phyloP scores from a whole-genome alignment of 352 stramenopile genomes.

The Halophytophthora batemanensis region DNA sequence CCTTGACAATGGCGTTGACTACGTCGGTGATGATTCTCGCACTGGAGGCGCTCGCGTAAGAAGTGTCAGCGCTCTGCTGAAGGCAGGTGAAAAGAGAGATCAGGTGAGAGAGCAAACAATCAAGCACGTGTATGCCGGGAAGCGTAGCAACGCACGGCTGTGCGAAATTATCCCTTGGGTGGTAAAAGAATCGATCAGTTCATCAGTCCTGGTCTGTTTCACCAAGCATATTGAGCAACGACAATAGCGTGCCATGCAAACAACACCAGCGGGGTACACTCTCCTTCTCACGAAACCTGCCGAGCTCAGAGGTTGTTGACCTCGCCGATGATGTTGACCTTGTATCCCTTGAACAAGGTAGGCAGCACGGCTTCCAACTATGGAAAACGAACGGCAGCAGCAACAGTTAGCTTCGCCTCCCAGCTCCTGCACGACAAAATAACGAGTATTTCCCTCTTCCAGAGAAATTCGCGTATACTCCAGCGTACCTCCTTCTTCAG shows the following conservation, averaged over 20 bases:
- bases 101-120: background rate
- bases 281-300: background rate
- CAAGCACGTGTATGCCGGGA: constrained; percentile 12
- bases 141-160: background rate
- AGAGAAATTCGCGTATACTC: background rate
- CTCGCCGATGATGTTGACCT: constrained; percentile 79
- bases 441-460: constrained; percentile 3
- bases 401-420: background rate
- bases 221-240: too few relatives aligned
- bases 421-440: background rate
- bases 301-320: constrained; percentile 61
- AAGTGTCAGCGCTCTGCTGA: background rate
- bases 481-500: constrained; percentile 61
- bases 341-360: constrained; percentile 71
- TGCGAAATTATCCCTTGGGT: too few relatives aligned
- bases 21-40: constrained; percentile 16
- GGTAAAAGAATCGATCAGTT: too few relatives aligned
- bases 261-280: too few relatives aligned
- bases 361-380: constrained; percentile 62
- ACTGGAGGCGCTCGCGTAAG: constrained; percentile 15
- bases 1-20: constrained; percentile 10
- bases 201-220: too few relatives aligned
- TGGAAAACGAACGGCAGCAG: background rate
- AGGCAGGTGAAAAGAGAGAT: background rate
- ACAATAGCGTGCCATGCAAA: too few relatives aligned